Evolutionary conservation across 2,329 filamentous ascomycete species (phyloP).

Genomic region (Diplodia mutila): DNA sequence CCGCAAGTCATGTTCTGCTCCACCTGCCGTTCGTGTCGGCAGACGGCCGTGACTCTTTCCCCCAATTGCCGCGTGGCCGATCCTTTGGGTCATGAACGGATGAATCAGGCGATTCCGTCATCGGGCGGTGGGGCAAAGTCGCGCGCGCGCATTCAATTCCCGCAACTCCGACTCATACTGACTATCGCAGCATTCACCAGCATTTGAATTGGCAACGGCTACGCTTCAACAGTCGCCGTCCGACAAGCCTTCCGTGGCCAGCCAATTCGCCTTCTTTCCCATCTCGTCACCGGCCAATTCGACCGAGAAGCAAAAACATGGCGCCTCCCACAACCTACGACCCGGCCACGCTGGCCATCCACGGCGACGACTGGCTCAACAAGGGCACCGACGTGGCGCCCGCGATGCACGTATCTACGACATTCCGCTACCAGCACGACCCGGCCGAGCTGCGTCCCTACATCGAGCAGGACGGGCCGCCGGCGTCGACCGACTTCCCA

Average conservation of each 20-base stretch:
- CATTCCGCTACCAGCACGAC: constrained; percentile 78
- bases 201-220: background rate
- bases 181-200: background rate
- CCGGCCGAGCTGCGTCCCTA: constrained; percentile 64
- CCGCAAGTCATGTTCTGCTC: constrained; percentile 7
- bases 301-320: constrained; percentile 1
- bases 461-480: constrained; percentile 50
- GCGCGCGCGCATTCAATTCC: background rate
- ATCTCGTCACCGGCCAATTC: background rate
- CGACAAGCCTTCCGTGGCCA: background rate
- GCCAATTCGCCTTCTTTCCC: background rate
- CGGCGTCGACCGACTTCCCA: constrained; percentile 47
- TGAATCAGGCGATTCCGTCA: constrained; percentile 14
- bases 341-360: constrained; percentile 73
- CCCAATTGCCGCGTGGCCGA: background rate
- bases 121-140: background rate
- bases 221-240: background rate
- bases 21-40: background rate
- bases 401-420: constrained; percentile 87
- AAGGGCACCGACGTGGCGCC: constrained; percentile 79
- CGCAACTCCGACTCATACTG: background rate
- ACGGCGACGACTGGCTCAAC: constrained; percentile 80
- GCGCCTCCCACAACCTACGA: constrained; percentile 45
- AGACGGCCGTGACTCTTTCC: constrained; percentile 11
- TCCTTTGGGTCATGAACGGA: background rate